A percentile compares a stretch with the other conserved stretches of the same genome.
Conservation (phyloP, 306 rosid species). For the Coriaria nepalensis region DNA sequence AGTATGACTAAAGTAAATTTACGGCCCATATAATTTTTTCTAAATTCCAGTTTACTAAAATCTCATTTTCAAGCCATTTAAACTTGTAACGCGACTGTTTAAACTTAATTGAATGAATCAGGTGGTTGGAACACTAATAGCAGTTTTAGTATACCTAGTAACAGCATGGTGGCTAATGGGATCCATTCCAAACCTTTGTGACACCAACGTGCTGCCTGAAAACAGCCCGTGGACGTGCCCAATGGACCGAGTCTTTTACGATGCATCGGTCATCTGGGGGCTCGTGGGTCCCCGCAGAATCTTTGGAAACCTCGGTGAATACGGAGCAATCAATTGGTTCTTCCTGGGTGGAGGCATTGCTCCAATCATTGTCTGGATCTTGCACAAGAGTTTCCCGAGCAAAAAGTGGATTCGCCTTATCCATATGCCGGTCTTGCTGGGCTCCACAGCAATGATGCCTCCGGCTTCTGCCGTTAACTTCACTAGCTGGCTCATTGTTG, state of each 20-base stretch:
- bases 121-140: conserved; percentile 52
- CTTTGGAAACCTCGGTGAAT: conserved; percentile 72
- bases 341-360: conserved; percentile 64
- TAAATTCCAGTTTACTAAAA: too few species aligned
- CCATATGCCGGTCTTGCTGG: conserved; percentile 59
- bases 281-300: conserved; percentile 78
- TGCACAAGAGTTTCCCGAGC: conserved; percentile 43
- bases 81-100: too few species aligned
- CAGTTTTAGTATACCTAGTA: conserved; percentile 40
- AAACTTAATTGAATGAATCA: conserved; percentile 1
- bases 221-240: conserved; percentile 81
- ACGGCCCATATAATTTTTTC: too few species aligned
- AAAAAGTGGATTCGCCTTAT: conserved; percentile 42
- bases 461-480: conserved; percentile 64
- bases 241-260: conserved; percentile 59
- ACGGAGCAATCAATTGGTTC: conserved; percentile 46
- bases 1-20: too few species aligned
- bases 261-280: conserved; percentile 85
- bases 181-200: conserved; percentile 53
- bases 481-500: conserved; percentile 55
- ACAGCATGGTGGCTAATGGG: conserved; percentile 87
- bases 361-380: conserved; percentile 59
- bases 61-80: too few species aligned
- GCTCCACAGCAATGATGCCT: conserved; percentile 63
- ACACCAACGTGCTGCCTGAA: conserved; percentile 24